phyloP scores from a whole-genome alignment of 192 early-diverging fungal species.

The Lobosporangium transversale region DNA sequence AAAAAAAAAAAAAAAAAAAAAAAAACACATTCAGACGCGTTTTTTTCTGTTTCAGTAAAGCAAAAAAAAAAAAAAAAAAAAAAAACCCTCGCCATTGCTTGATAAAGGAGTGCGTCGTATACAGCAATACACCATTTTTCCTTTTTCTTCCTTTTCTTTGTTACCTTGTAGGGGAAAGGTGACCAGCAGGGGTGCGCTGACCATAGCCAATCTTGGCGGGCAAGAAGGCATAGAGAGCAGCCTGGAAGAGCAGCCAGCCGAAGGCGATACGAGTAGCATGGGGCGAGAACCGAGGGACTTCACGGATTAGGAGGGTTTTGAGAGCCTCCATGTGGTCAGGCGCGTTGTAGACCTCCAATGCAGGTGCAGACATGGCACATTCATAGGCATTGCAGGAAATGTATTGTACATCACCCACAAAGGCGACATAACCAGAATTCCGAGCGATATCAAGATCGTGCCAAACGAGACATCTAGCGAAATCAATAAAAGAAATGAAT shows the following conservation, averaged over 20 bases:
- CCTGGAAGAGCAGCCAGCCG: conserved; percentile 78
- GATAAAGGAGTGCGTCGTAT: too few species aligned
- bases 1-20: too few species aligned
- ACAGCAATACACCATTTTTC: too few species aligned
- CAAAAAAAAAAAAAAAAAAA: too few species aligned
- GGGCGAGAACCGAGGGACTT: conserved; percentile 58
- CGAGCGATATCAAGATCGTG: conserved; percentile 61
- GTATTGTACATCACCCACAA: conserved; percentile 74
- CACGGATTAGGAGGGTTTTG: conserved; percentile 29
- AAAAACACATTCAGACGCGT: too few species aligned
- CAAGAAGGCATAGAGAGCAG: conserved; percentile 68
- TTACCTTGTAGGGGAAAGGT: conserved; percentile 79
- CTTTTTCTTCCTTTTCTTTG: conserved; percentile 1
- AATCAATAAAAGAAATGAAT: too few species aligned
- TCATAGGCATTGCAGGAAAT: conserved; percentile 70
- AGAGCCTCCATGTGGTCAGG: conserved; percentile 39
- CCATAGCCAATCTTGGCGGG: conserved; percentile 79
- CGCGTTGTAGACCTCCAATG: conserved; percentile 45
- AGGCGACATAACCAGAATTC: conserved; percentile 73
- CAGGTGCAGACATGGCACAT: conserved; percentile 70
- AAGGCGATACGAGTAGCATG: conserved; percentile 66
- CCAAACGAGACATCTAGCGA: conserved; percentile 58
- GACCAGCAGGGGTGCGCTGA: conserved; percentile 81
- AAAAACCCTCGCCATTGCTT: too few species aligned
- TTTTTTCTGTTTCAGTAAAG: too few species aligned